Evolutionary conservation across 2,329 filamentous ascomycete species (phyloP), one percentile per base, ranked within the genome.

Genomic region (Colletotrichum filicis): DNA sequence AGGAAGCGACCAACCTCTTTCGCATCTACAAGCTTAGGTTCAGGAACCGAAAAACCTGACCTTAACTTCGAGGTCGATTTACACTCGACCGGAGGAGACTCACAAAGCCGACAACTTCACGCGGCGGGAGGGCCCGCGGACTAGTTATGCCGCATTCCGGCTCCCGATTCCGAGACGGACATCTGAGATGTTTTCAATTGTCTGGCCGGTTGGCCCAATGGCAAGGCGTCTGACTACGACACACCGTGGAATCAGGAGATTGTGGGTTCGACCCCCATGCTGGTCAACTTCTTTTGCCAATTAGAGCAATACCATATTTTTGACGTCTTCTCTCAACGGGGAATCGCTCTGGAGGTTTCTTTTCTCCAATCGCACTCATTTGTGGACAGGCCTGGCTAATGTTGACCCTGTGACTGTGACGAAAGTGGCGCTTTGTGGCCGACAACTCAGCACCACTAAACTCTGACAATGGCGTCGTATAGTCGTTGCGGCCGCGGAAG

Each of bases 221-320:
- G 78, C 81, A 84, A 83, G 82, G 81, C 82, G 82, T 83, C 81
- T 83, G 82, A 84, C 82, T 83, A 83, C 81, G 81, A 83, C 53
- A 61, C 3, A 61, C 28, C 60, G 70, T 73, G 71, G 46, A 61
- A 73, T 73, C 71, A 73, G 71, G 71, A 73, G 71, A 73, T 73
- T 73, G 60, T 70, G 71, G 70, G 71, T 73, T 73, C 71, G 71
- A 73, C 71, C 71, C 71, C 71, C 71, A 73, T 65, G 71, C 71
- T 73, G 71, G 71, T 73, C 66, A 73, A 57, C 3, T 6, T 32
- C 16, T 58, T 58, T 58, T 58, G 56, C 28, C 4, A 11, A n/a
- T 49, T 22, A 1, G 3, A n/a, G 7, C 42, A 49, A 49, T 4
- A 4, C 0, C n/a, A 5, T 19, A 49, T 22, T 19, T 42, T 42